Base-by-base conservation (phyloP, 73 alveolate species). In the Halteria grandinella region DNA sequence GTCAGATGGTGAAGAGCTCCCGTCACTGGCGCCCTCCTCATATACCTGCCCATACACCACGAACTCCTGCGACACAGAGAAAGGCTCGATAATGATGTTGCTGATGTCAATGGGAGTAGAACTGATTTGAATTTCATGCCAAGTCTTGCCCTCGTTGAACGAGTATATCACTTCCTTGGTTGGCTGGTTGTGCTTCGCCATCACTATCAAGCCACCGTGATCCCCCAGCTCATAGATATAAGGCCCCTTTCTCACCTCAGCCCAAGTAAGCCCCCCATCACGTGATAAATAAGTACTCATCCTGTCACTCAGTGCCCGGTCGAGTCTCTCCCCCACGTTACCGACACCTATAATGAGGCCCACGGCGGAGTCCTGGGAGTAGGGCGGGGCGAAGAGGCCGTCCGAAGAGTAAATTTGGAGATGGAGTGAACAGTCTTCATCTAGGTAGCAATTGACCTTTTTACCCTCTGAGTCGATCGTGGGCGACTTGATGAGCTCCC, bases 201-300 rank as follows among this genome's bases (percentile, higher is more conserved):
- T 90, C 41, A 94, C 97, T 2, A 95, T 78, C 40, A 95, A 75
- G 14, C 96, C 98, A 15, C 99, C 99, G 70, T 95, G 99, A 84
- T 95, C 98, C 0, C 98, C 99, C 11, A 89, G 75, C 73, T 95
- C 99, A 66, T 86, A 92, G 34, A 95, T 89, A 50, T 82, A 91
- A 11, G 96, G 80, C 21, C 98, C 98, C 41, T 95, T 93, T 47
- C 48, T 80, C 18, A 93, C 79, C 75, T 95, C 98, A n/a, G 49
- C 44, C 98, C 98, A 95, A 12, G 91, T 78, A 24, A 92, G 82
- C 7, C 99, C 99, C 10, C 98, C 99, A 78, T 93, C 98, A 44
- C 98, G 64, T 20, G 98, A 91, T 18, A 95, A 52, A 59, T 83
- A 95, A 21, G 98, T 92, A 59, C 82, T 89, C 6, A 80, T 62